Base-by-base conservation (phyloP, 1,139 yeast species). In the Scheffersomyces parashehatae region DNA sequence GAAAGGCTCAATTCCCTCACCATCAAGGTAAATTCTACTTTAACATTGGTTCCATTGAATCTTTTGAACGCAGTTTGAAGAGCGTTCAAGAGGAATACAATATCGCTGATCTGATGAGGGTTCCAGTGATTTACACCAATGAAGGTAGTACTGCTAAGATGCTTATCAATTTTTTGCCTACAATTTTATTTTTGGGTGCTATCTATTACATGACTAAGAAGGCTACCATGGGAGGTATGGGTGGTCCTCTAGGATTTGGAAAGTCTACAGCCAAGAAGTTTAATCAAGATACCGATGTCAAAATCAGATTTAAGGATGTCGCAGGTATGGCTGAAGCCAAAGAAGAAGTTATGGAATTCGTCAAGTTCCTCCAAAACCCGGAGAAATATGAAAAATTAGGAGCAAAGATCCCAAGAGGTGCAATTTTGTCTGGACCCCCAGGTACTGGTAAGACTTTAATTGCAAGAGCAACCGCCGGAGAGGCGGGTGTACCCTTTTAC, bases 401-500 rank as follows among this genome's bases (percentile, higher is more conserved):
- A 36, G 99, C 98, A 13, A 89, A 91, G 66, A 95, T 93, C 52
- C 99, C 99, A 40, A 82, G 98, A 62, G 99, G 99, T 57, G 99
- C 99, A 10, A 89, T 93, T 52, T 73, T 95, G 47, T 88, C 96
- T 11, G 99, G 99, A 47, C 97, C 98, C n/a, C 99, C 99, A 40
- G 99, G 99, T 75, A 93, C 99, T 6, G 99, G 99, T 83, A 93
- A 93, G 66, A 93, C 99, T 1, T 73, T 93, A 51, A 73, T 93
- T 46, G 99, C 99, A n/a, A 91, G 88, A 64, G 99, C 99, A 4
- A 93, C 98, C 36, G 99, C 99, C 1, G 99, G 99, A 51, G 99
- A 93, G 67, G 98, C 98, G 0, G 96, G 93, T 40, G 99, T 93
- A 37, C 98, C 99, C 33, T 93, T 93, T 60, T 82, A 82, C 53